Conservation (phyloP, 768 basidiomycete species). For the Leccinum subtestaceum region DNA sequence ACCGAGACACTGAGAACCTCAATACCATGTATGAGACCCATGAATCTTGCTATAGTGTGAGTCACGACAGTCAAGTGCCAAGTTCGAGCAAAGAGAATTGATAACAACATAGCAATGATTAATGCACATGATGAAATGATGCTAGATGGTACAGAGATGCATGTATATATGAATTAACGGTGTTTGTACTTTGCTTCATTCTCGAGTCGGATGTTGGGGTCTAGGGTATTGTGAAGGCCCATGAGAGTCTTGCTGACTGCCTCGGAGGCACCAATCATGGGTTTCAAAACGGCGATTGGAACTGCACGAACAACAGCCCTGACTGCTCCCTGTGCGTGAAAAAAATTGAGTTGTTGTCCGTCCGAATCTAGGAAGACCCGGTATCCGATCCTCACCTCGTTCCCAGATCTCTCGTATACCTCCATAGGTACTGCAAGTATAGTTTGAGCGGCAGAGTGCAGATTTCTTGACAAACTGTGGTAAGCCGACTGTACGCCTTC, state of each 20-base stretch:
- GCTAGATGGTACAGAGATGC: slow-evolving; percentile 22
- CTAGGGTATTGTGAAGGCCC: slow-evolving; percentile 89
- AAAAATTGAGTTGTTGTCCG: background rate
- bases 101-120: background rate
- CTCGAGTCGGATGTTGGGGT: slow-evolving; percentile 78
- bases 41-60: background rate
- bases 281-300: slow-evolving; percentile 94
- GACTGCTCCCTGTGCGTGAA: slow-evolving; percentile 69
- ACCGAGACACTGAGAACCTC: slow-evolving; percentile 17
- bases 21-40: background rate
- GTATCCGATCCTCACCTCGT: slow-evolving; percentile 57
- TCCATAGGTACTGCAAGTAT: slow-evolving; percentile 99
- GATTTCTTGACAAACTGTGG: slow-evolving; percentile 77
- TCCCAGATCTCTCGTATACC: slow-evolving; percentile 91
- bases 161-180: slow-evolving; percentile 39
- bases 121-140: slow-evolving; percentile 16
- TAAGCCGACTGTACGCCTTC: slow-evolving; percentile 95
- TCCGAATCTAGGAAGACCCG: background rate
- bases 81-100: background rate
- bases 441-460: slow-evolving; percentile 94
- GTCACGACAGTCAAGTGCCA: background rate
- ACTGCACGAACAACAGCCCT: slow-evolving; percentile 95
- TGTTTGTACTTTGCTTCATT: slow-evolving; percentile 95
- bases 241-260: slow-evolving; percentile 94
- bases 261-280: slow-evolving; percentile 97